Percentiles rank a stretch among this genome's conserved stretches.
phyloP scores from a whole-genome alignment of 768 basidiomycete genomes.

The Suillus spraguei region DNA sequence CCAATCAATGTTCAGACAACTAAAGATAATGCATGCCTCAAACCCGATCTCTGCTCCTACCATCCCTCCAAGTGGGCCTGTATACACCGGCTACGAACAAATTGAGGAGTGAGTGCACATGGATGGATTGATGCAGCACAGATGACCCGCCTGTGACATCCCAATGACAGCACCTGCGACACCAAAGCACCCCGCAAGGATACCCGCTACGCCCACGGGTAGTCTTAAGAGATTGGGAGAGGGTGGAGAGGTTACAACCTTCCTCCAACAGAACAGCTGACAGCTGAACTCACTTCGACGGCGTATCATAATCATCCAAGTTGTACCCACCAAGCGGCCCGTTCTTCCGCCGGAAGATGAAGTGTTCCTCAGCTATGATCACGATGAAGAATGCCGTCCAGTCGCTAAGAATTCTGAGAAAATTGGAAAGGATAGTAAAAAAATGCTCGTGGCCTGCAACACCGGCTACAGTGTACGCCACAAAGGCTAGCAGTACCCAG shows the following conservation, averaged over 20 bases:
- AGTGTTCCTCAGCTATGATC: constrained; percentile 48
- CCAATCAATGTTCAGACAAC: neutral
- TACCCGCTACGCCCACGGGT: constrained; percentile 50
- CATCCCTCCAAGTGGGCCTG: constrained; percentile 47
- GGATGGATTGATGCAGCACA: neutral
- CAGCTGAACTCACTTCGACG: constrained; percentile 31
- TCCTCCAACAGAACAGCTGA: neutral
- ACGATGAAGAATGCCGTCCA: constrained; percentile 51
- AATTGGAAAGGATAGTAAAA: constrained; percentile 43
- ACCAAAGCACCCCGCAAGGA: constrained; percentile 49
- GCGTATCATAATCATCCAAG: constrained; percentile 48
- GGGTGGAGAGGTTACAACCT: neutral
- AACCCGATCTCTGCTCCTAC: constrained; percentile 59
- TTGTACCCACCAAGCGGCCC: constrained; percentile 54
- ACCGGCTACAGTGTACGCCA: constrained; percentile 41
- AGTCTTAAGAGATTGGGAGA: constrained; percentile 31
- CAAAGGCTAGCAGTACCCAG: constrained; percentile 45
- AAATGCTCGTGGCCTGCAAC: constrained; percentile 49
- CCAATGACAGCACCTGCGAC: constrained; percentile 51
- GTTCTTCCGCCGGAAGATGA: constrained; percentile 42
- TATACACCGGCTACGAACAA: constrained; percentile 43
- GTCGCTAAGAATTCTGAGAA: constrained; percentile 45
- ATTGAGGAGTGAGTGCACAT: constrained; percentile 3
- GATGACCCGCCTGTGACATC: constrained; percentile 46
- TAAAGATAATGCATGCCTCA: constrained; percentile 38